Percentiles rank a stretch among this genome's conserved stretches.
These are phyloP conservation scores for Daldinia bambusicola DNA, from an alignment of 495 filamentous ascomycete species.

Conservation along the genomic window DNA sequence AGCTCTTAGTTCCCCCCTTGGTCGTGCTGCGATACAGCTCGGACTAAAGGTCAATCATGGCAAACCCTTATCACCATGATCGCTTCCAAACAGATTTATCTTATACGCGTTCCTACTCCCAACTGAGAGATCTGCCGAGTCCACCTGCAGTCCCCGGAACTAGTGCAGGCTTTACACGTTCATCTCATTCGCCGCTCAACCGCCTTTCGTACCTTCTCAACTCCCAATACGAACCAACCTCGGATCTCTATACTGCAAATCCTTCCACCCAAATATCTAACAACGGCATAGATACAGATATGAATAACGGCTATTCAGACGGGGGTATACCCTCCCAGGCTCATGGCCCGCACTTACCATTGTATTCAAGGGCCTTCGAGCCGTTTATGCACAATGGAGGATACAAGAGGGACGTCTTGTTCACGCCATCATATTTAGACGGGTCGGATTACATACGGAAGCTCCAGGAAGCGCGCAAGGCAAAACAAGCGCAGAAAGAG, in stretches of 20 bases:
- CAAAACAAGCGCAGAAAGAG: constrained; percentile 58
- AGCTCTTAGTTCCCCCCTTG: constrained; percentile 15
- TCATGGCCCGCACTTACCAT: constrained; percentile 55
- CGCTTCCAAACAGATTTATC: constrained; percentile 46
- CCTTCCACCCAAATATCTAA: constrained; percentile 50
- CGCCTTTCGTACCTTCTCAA: constrained; percentile 72
- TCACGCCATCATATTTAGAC: constrained; percentile 83
- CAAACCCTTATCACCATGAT: constrained; percentile 47
- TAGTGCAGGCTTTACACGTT: constrained; percentile 50
- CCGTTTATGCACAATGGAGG: constrained; percentile 53
- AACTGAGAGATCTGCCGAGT: constrained; percentile 69
- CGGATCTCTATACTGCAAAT: constrained; percentile 53
- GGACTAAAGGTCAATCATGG: constrained; percentile 39
- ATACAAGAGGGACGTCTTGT: constrained; percentile 59
- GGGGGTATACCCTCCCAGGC: constrained; percentile 49
- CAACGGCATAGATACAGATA: constrained; percentile 37
- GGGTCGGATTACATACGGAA: constrained; percentile 79
- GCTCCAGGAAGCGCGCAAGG: constrained; percentile 74
- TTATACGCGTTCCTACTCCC: constrained; percentile 46
- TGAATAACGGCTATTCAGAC: constrained; percentile 47
- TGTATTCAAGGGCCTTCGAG: constrained; percentile 72
- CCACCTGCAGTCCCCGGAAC: constrained; percentile 82
- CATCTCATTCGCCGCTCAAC: constrained; percentile 59
- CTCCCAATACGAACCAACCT: constrained; percentile 57
- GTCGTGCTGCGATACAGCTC: constrained; percentile 1